Conservation (phyloP, 129 eudicot species). For the Smallanthus sonchifolius region DNA sequence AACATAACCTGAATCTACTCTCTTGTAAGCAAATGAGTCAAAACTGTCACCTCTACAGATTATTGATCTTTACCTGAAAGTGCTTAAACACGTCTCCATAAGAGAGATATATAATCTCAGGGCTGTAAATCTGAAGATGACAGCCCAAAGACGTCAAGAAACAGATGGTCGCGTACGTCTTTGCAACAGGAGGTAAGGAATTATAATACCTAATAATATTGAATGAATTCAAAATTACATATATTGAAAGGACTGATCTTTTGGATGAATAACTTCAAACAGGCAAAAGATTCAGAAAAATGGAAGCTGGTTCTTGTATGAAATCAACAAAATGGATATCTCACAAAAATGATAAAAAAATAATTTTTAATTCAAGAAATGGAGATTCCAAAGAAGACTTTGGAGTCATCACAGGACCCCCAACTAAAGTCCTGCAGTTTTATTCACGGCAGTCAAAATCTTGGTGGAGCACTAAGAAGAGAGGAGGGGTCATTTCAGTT, state of each 20-base stretch:
- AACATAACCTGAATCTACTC: background rate
- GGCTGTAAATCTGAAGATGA: conserved; percentile 28
- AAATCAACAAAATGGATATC: conserved; percentile 9
- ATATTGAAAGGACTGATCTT: background rate
- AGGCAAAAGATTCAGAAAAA: background rate
- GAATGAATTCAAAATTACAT: background rate
- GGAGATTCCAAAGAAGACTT: conserved; percentile 14
- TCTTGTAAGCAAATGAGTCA: background rate
- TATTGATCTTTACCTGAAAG: conserved; percentile 44
- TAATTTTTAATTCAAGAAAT: background rate
- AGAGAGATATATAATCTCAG: conserved; percentile 21
- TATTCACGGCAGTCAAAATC: conserved; percentile 12
- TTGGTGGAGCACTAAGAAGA: conserved; percentile 12
- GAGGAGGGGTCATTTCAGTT: conserved; percentile 7
- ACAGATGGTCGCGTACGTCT: conserved; percentile 51
- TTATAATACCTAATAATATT: conserved; percentile 45
- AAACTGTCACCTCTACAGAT: background rate
- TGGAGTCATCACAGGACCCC: conserved; percentile 18
- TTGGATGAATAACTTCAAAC: background rate
- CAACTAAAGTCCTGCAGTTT: conserved; percentile 2
- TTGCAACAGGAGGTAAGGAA: conserved; percentile 56
- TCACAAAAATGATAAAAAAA: background rate
- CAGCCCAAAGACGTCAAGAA: conserved; percentile 36
- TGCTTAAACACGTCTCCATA: conserved; percentile 40
- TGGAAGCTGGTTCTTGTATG: conserved; percentile 18